Evolutionary conservation across 2,329 filamentous ascomycete genomes (phyloP), one percentile per base, ranked within the genome.

Genomic region (Amauroascus niger): DNA sequence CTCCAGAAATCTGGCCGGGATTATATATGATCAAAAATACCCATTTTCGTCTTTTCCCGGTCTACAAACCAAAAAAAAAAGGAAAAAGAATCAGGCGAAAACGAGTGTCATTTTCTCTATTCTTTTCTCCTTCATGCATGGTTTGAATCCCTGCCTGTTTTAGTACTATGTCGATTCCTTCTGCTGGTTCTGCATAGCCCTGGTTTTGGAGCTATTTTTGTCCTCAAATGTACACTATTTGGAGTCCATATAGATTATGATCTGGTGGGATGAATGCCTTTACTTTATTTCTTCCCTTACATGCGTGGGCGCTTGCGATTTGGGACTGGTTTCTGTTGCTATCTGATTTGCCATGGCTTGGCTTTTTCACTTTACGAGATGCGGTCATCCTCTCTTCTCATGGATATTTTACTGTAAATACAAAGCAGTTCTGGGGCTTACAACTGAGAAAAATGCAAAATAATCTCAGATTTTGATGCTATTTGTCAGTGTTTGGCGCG

Each of bases 1-100:
- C 82, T 98, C 76, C 93, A 98, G 72, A 98, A 98, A 83, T 94
- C 88, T 70, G 91, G 87, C 53, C 82, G 93, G 65, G 93, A 98
- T 74, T 97, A 86, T 64, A 83, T 85, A 60, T 87, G 75, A 81
- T 33, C 13, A 30, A 43, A 30, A 6, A 39, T 4, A 9, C 35
- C 9, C 6, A n/a, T 14, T 30, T 20, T 8, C 22, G 32, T 16
- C 14, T 9, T 9, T 22, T 1, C 28, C 20, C 35, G 9, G 13
- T 33, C 14, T n/a, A n/a, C n/a, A n/a, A n/a, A n/a, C 8, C 18
- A 28, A 28, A 6, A 35, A 14, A 48, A 39, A 49, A 24, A 28
- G 16, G 8, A 33, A 43, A 7, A 41, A 26, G 33, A 43, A 14
- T 33, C 28, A 32, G 32, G 22, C 26, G 7, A 37, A 46, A 13